phyloP scores from a whole-genome alignment of 371 early-diverging fungal genomes.

The Haplosporangium sp. region DNA sequence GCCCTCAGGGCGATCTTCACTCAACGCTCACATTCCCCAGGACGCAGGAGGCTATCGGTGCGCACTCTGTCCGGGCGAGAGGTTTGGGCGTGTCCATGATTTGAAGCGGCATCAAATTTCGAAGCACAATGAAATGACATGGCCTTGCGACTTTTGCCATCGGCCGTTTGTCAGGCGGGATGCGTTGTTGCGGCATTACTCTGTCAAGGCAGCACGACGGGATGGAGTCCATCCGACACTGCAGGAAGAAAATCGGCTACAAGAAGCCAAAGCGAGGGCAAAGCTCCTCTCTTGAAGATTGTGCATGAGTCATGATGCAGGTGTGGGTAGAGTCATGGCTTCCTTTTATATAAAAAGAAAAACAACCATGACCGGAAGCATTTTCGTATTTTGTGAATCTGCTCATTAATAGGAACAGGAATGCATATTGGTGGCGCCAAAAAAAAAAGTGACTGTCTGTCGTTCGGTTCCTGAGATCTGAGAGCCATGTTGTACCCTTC shows the following conservation, averaged over 20 bases:
- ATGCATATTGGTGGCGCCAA: constrained; percentile 1
- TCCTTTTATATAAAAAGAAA: too few species aligned
- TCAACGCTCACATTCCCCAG: constrained; percentile 9
- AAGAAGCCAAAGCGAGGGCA: constrained; percentile 46
- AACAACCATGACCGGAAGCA: too few species aligned
- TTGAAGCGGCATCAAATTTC: constrained; percentile 54
- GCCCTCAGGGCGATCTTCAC: constrained; percentile 7
- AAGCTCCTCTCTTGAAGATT: constrained; percentile 26
- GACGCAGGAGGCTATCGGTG: constrained; percentile 49
- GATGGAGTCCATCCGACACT: constrained; percentile 50
- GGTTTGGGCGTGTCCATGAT: constrained; percentile 54
- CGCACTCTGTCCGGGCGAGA: constrained; percentile 46
- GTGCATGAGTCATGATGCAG: too few species aligned
- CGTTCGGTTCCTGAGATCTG: too few species aligned
- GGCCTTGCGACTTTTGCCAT: constrained; percentile 54
- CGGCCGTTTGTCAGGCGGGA: constrained; percentile 51
- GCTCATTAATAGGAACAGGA: too few species aligned
- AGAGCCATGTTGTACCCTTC: too few species aligned
- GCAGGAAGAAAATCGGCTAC: constrained; percentile 36
- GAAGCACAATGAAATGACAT: constrained; percentile 55
- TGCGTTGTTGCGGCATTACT: constrained; percentile 44
- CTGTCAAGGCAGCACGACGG: constrained; percentile 44
- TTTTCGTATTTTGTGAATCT: too few species aligned
- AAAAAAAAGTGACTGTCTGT: too few species aligned
- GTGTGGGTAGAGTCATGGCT: too few species aligned